Evolutionary conservation across 2,329 filamentous ascomycete genomes (phyloP).

Genomic region (Ascochyta lentis): DNA sequence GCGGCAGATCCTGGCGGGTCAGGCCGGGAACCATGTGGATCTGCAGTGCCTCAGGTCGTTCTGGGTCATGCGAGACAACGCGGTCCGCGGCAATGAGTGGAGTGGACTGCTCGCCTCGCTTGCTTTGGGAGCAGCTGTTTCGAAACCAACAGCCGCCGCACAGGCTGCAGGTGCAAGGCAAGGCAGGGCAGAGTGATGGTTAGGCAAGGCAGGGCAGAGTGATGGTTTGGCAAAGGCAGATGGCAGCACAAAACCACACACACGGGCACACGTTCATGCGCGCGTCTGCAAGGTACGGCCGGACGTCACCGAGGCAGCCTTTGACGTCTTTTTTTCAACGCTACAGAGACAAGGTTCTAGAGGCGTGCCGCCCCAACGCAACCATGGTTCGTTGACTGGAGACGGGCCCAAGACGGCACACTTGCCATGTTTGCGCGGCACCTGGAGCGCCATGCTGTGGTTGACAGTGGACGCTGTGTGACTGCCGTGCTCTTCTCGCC

Average conservation of each 20-base stretch:
- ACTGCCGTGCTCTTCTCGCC: conserved; percentile 12
- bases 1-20: conserved; percentile 16
- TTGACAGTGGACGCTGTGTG: conserved; percentile 3
- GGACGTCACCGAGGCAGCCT: conserved; percentile 14
- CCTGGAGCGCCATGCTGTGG: neutral
- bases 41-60: conserved; percentile 16
- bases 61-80: conserved; percentile 16
- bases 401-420: conserved; percentile 8
- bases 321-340: conserved; percentile 7
- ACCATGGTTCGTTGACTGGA: conserved; percentile 13
- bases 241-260: neutral
- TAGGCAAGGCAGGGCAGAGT: neutral
- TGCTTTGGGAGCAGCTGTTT: conserved; percentile 6
- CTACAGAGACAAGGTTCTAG: conserved; percentile 14
- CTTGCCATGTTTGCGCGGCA: neutral
- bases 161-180: neutral
- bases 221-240: neutral
- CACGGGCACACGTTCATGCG: conserved; percentile 5
- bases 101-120: conserved; percentile 8
- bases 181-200: neutral
- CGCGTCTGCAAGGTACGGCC: conserved; percentile 19
- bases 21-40: conserved; percentile 18
- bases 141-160: conserved; percentile 11
- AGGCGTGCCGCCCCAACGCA: conserved; percentile 3
- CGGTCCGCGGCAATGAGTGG: conserved; percentile 1